Base-by-base conservation (phyloP, 2,329 filamentous ascomycete species). In the Malbranchea cinnamomea region DNA sequence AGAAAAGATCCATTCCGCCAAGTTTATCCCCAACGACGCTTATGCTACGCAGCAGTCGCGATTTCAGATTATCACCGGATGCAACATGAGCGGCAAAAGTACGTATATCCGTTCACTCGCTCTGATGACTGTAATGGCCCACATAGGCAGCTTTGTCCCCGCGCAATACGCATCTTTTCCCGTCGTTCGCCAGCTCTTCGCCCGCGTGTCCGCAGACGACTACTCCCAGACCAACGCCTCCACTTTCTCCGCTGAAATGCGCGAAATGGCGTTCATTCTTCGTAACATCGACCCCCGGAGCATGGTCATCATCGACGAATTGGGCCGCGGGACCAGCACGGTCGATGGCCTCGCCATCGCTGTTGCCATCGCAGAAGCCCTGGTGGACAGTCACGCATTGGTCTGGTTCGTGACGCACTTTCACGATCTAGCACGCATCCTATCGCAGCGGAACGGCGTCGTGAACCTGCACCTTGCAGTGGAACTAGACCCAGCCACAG, bases 381-480 rank as follows among this genome's bases (percentile, higher is more conserved):
- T 98, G 3, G 68, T 94, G 4, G 70, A 84, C 35, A 89, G 73
- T 41, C 67, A 72, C 36, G 76, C 84, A 0, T 65, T 81, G 0
- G 73, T 94, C 0, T 94, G 83, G 75, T 98, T 98, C 53, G 83
- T 78, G 2, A 95, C 89, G 0, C 91, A 98, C 48, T 98, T 94
- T 48, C 65, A 71, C 20, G 81, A 94, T 37, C 63, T 98, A 2
- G 77, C 84, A 0, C 68, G 67, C 2, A 80, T 87, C 20, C 63
- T 94, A 36, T 63, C 68, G 2, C 74, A 84, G 39, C 70, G 80
- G 7, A 71, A 69, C 10, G 84, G 84, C 0, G 83, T 94, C 1
- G 62, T 85, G 14, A 92, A 82, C 40, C 60, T 92, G 2, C 84
- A 94, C 46, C 67, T 95, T 2, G 67, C 72, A 1, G 79, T 85